Evolutionary conservation across 1,284 basidiomycete genomes (phyloP), one percentile per base, ranked within the genome.

Genomic region (Heliocybe sulcata): DNA sequence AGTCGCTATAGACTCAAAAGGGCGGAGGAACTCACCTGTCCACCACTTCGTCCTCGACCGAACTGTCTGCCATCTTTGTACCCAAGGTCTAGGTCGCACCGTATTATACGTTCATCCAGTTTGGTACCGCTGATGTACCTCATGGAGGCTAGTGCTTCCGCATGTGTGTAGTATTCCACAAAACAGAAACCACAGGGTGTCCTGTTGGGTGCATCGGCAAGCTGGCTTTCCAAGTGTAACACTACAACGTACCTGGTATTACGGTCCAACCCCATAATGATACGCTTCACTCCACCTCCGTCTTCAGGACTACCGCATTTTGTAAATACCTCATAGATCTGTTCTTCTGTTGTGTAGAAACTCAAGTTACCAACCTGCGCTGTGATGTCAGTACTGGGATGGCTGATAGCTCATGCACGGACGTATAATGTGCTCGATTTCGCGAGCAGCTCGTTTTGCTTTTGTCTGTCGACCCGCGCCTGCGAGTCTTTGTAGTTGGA

Each of bases 151-250:
- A 98, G 79, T 16, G 97, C 97, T 70, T 99, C 96, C 4, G 86
- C 80, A 66, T 98, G 94, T 9, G 92, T 93, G 71, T 98, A 99
- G 71, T 94, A 99, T 69, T 99, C 97, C 56, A 99, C 97, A 66
- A 99, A 99, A 64, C 96, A 98, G 71, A 99, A 99, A 1, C 97
- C 97, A 67, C 97, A 99, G 0, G 97, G 97, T 51, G 97, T 99
- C 64, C 93, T 96, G 65, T 11, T n/a, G n/a, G n/a, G n/a, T n/a
- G n/a, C n/a, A n/a, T n/a, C n/a, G n/a, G n/a, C n/a, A n/a, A n/a
- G n/a, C n/a, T n/a, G n/a, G n/a, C n/a, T n/a, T n/a, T n/a, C n/a
- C n/a, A n/a, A n/a, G n/a, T n/a, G n/a, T n/a, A n/a, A n/a, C n/a
- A n/a, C n/a, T 51, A 50, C 8, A 22, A 65, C 79, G 49, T 55